phyloP scores from a whole-genome alignment of 805 yeast species.

The Wickerhamiella vanderwaltii region DNA sequence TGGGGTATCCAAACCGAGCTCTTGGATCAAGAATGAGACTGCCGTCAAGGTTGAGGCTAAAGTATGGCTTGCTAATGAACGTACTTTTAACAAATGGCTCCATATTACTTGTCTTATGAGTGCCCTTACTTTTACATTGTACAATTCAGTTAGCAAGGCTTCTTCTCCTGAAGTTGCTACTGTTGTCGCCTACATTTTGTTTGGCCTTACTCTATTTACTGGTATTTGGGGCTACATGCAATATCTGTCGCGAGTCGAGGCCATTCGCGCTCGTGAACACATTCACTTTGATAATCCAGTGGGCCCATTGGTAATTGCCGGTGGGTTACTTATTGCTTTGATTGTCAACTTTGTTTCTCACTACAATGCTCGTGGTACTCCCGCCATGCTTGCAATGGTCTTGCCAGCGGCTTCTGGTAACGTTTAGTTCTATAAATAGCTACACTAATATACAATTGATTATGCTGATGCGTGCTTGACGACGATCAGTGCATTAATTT shows the following conservation, averaged over 20 bases:
- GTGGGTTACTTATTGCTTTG: conserved; percentile 55
- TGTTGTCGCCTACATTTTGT: conserved; percentile 63
- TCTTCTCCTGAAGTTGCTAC: conserved; percentile 47
- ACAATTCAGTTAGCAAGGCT: conserved; percentile 59
- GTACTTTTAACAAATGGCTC: conserved; percentile 93
- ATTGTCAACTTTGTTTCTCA: conserved; percentile 63
- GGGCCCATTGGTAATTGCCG: conserved; percentile 75
- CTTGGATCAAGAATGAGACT: conserved; percentile 74
- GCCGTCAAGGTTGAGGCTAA: conserved; percentile 92
- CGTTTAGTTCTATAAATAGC: no score
- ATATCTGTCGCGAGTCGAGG: conserved; percentile 54
- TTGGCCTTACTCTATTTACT: conserved; percentile 66
- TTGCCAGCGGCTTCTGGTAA: no score
- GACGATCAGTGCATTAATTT: no score
- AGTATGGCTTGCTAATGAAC: conserved; percentile 96
- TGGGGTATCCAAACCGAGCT: conserved; percentile 75
- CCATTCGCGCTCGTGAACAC: conserved; percentile 72
- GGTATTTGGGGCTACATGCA: conserved; percentile 83
- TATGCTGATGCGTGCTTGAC: no score
- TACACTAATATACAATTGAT: no score
- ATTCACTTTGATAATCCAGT: conserved; percentile 77
- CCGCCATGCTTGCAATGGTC: background rate
- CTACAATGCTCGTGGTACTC: conserved; percentile 25
- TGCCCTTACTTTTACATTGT: conserved; percentile 72
- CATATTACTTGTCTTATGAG: conserved; percentile 77